These are phyloP conservation scores for Cyclotella sp. DNA, from an alignment of 108 stramenopile species.

Conservation along the genomic window DNA sequence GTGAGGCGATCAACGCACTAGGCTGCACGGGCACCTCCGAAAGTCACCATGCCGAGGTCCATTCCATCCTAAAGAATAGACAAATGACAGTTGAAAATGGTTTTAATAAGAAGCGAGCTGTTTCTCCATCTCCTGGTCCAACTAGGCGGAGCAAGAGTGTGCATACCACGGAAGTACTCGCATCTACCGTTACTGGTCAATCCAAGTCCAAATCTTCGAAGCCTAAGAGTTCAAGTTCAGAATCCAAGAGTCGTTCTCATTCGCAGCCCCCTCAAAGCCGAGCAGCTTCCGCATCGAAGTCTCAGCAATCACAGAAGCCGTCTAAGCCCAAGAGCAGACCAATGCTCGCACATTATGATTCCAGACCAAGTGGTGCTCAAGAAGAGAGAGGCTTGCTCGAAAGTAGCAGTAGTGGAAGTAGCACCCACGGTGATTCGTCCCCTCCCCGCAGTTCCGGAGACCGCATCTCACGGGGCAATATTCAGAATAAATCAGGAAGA, in stretches of 20 bases:
- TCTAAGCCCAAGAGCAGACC: neutral
- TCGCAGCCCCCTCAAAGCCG: slow-evolving; percentile 1
- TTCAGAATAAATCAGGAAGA: neutral
- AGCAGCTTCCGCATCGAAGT: neutral
- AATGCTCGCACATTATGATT: neutral
- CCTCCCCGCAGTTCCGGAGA: neutral
- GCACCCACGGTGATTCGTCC: neutral
- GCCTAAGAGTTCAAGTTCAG: neutral
- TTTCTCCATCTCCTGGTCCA: neutral
- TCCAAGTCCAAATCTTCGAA: slow-evolving; percentile 2
- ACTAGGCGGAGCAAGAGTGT: slow-evolving; percentile 9
- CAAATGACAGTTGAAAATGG: neutral
- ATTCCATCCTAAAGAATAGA: slow-evolving; percentile 22
- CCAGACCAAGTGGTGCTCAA: neutral
- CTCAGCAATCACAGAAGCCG: neutral
- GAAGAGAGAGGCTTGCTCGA: neutral
- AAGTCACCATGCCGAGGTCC: slow-evolving; percentile 21
- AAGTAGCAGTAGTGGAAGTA: neutral
- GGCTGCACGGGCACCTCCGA: neutral
- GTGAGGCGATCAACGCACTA: slow-evolving; percentile 19
- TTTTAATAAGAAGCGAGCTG: neutral
- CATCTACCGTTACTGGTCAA: neutral
- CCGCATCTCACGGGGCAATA: neutral
- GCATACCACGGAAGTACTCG: neutral
- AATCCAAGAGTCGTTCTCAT: slow-evolving; percentile 3